phyloP scores from a whole-genome alignment of 805 yeast genomes.

The Candida verbasci region DNA sequence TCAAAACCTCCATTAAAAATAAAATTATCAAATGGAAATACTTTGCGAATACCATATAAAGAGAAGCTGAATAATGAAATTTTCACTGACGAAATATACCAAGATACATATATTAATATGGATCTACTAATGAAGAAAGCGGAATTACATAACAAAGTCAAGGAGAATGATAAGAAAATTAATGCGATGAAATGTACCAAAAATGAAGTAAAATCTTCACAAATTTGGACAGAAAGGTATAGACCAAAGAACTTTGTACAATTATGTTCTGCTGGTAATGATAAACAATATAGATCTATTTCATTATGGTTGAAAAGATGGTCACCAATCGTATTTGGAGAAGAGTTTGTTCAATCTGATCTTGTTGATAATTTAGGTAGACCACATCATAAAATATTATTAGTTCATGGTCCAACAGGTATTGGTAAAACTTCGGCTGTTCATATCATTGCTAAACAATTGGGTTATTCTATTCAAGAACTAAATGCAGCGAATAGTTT shows the following conservation, averaged over 20 bases:
- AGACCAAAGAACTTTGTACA: slow-evolving; percentile 30
- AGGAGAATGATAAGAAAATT: slow-evolving; percentile 12
- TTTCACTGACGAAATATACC: not conserved
- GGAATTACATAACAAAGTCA: slow-evolving; percentile 13
- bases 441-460: slow-evolving; percentile 75
- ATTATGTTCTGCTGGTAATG: slow-evolving; percentile 43
- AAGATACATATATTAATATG: slow-evolving; percentile 14
- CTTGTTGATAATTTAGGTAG: slow-evolving; percentile 28
- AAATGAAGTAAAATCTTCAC: slow-evolving; percentile 4
- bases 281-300: slow-evolving; percentile 32
- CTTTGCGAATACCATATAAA: slow-evolving; percentile 12
- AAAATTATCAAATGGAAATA: slow-evolving; percentile 17
- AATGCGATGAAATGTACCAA: slow-evolving; percentile 1
- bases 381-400: slow-evolving; percentile 52
- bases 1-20: slow-evolving; percentile 12
- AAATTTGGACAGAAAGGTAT: slow-evolving; percentile 39
- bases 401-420: slow-evolving; percentile 92
- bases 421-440: too few relatives aligned
- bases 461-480: slow-evolving; percentile 78
- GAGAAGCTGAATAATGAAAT: not conserved
- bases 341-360: slow-evolving; percentile 7
- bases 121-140: slow-evolving; percentile 18
- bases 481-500: slow-evolving; percentile 65
- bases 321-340: slow-evolving; percentile 29
- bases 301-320: slow-evolving; percentile 40